Conservation (phyloP, 225 moss, liverwort and hornwort genomes). For the Pseudoscleropodium purum region DNA sequence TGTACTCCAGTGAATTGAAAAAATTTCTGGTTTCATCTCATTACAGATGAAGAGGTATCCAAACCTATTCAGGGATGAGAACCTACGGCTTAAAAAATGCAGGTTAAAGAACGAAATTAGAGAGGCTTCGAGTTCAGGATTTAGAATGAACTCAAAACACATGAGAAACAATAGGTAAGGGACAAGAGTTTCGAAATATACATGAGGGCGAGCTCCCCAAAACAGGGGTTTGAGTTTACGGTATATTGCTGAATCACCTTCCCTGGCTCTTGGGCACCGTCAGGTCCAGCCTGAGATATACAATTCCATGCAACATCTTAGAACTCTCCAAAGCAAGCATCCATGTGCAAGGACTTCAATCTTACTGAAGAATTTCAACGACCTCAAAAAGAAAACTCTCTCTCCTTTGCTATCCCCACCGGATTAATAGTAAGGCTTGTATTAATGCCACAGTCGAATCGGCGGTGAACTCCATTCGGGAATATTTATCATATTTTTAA, state of each 20-base stretch:
- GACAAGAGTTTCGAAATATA: not conserved
- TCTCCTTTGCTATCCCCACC: not conserved
- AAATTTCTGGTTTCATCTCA: not conserved
- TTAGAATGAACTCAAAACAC: not conserved
- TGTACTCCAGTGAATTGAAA: not conserved
- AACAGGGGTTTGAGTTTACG: conserved; percentile 30
- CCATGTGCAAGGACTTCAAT: not conserved
- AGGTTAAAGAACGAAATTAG: not conserved
- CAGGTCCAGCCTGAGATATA: conserved; percentile 17
- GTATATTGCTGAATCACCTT: conserved; percentile 30
- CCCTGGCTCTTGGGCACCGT: conserved; percentile 6
- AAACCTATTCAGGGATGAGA: not conserved
- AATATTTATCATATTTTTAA: too few relatives aligned
- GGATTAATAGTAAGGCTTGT: not conserved
- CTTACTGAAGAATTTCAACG: not conserved
- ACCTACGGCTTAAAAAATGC: not conserved
- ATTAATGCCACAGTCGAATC: not conserved
- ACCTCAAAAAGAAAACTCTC: not conserved
- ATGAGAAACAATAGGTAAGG: not conserved
- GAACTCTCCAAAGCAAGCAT: not conserved
- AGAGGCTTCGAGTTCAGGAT: not conserved
- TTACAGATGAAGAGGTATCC: not conserved
- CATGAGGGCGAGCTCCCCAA: conserved; percentile 65
- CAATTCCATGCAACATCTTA: not conserved
- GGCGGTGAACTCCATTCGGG: not conserved